A percentile compares a stretch with the other conserved stretches of the same genome.
These are phyloP conservation scores for Artemisia annua DNA, from an alignment of 129 eudicot species.

Conservation along the genomic window DNA sequence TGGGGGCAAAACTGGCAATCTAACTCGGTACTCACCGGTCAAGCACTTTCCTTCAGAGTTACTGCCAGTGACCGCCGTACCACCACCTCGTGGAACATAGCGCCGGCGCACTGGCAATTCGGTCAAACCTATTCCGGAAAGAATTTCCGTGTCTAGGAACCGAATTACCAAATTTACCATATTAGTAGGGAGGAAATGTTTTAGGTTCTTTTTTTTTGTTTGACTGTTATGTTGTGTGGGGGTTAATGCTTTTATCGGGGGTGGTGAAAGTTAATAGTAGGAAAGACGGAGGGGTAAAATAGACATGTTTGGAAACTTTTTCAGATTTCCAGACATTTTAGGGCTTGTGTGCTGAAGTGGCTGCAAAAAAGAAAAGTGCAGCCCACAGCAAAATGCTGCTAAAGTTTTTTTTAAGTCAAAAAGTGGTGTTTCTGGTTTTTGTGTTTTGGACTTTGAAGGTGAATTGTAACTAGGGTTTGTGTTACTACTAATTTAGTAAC, in stretches of 20 bases:
- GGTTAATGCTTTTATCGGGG: conserved; percentile 27
- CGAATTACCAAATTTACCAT: background rate
- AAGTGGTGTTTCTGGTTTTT: conserved; percentile 27
- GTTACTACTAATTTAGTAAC: conserved; percentile 22
- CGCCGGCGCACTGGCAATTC: conserved; percentile 77
- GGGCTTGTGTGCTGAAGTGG: conserved; percentile 44
- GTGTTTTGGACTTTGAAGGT: conserved; percentile 23
- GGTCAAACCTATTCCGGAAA: conserved; percentile 84
- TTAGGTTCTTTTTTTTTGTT: background rate
- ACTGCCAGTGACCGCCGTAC: conserved; percentile 65
- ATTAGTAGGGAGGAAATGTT: background rate
- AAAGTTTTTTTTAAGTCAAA: conserved; percentile 25
- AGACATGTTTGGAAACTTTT: conserved; percentile 34
- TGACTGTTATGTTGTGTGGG: conserved; percentile 1
- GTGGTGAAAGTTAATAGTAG: conserved; percentile 29
- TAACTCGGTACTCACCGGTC: conserved; percentile 62
- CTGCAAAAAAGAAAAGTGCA: conserved; percentile 29
- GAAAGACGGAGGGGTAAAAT: conserved; percentile 23
- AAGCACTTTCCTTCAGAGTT: conserved; percentile 73
- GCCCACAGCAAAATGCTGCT: conserved; percentile 40
- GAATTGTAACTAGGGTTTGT: conserved; percentile 35
- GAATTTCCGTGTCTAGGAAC: conserved; percentile 66
- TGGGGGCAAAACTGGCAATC: conserved; percentile 98
- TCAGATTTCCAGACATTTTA: conserved; percentile 32
- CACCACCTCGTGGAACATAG: conserved; percentile 85